A percentile compares a stretch with the other conserved stretches of the same genome.
Conservation (phyloP, 805 yeast species). For the Cyberlindnera subsufficiens region DNA sequence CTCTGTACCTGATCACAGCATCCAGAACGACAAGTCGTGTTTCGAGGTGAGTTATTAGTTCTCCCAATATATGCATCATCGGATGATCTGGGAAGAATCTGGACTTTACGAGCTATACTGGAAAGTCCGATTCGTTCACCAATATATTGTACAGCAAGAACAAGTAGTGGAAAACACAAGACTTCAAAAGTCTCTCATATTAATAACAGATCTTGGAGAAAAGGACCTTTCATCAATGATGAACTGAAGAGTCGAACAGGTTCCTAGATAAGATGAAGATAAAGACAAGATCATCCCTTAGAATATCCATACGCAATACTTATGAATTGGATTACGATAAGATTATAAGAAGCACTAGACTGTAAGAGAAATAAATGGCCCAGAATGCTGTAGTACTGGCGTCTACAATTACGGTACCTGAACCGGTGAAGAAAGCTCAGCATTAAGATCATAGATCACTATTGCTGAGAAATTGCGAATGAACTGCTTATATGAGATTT, state of each 20-base stretch:
- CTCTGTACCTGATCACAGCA: background rate
- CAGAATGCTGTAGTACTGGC: slow-evolving; percentile 23
- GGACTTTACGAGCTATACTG: slow-evolving; percentile 6
- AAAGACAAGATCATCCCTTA: slow-evolving; percentile 9
- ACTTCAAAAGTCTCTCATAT: slow-evolving; percentile 16
- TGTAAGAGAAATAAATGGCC: slow-evolving; percentile 18
- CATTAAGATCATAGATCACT: slow-evolving; percentile 3
- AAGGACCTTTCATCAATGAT: slow-evolving; percentile 13
- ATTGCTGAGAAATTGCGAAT: slow-evolving; percentile 26
- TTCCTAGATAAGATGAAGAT: slow-evolving; percentile 9
- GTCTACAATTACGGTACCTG: slow-evolving; percentile 23
- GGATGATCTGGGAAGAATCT: background rate
- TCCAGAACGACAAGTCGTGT: background rate
- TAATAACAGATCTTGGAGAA: slow-evolving; percentile 16
- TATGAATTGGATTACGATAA: slow-evolving; percentile 15
- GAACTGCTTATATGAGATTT: slow-evolving; percentile 33
- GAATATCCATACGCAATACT: no score
- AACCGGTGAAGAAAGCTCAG: slow-evolving; percentile 12
- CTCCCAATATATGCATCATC: no score
- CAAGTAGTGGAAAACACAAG: slow-evolving; percentile 16
- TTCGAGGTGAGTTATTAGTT: no score
- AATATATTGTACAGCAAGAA: slow-evolving; percentile 17
- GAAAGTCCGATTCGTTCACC: slow-evolving; percentile 27
- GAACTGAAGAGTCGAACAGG: slow-evolving; percentile 10
- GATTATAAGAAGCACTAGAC: slow-evolving; percentile 12